Conservation (phyloP, 805 yeast genomes). For the Saccharomycopsis sp. region DNA sequence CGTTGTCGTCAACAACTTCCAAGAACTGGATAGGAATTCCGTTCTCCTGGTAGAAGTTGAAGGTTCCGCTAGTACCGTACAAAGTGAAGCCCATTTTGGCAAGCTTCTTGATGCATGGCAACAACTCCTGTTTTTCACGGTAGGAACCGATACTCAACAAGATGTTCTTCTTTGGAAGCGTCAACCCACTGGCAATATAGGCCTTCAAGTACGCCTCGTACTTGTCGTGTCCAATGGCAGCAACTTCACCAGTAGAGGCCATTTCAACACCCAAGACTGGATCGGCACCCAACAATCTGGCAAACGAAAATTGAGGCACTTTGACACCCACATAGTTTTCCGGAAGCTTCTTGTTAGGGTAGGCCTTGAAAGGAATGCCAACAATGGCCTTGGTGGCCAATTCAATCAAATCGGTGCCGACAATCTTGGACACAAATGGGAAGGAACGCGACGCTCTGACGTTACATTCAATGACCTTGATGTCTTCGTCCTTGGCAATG, state of each 20-base stretch:
- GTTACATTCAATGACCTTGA: conserved; percentile 97
- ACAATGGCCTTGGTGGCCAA: conserved; percentile 94
- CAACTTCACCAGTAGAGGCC: conserved; percentile 99
- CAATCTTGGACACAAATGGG: conserved; percentile 97
- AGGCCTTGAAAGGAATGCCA: conserved; percentile 82
- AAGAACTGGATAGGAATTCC: conserved; percentile 90
- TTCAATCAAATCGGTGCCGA: conserved; percentile 93
- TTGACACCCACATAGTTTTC: conserved; percentile 92
- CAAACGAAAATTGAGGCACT: conserved; percentile 96
- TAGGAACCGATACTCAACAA: conserved; percentile 91
- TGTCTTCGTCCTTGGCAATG: conserved; percentile 90
- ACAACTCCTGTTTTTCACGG: conserved; percentile 89
- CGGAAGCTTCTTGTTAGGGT: conserved; percentile 84
- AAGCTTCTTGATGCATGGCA: conserved; percentile 79
- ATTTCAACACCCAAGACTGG: conserved; percentile 97
- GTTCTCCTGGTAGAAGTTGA: conserved; percentile 95
- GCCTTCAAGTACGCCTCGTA: conserved; percentile 97
- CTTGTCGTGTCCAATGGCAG: conserved; percentile 91
- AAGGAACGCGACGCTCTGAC: conserved; percentile 99
- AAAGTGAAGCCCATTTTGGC: conserved; percentile 80
- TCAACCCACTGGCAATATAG: conserved; percentile 90
- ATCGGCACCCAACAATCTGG: conserved; percentile 95
- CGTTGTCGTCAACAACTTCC: conserved; percentile 68
- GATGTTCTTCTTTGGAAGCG: conserved; percentile 90
- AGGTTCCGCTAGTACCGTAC: conserved; percentile 98